Percentiles rank a stretch among this genome's conserved stretches.
These are phyloP conservation scores for Wickerhamiella australiensis DNA, from an alignment of 805 yeast species.

Conservation along the genomic window DNA sequence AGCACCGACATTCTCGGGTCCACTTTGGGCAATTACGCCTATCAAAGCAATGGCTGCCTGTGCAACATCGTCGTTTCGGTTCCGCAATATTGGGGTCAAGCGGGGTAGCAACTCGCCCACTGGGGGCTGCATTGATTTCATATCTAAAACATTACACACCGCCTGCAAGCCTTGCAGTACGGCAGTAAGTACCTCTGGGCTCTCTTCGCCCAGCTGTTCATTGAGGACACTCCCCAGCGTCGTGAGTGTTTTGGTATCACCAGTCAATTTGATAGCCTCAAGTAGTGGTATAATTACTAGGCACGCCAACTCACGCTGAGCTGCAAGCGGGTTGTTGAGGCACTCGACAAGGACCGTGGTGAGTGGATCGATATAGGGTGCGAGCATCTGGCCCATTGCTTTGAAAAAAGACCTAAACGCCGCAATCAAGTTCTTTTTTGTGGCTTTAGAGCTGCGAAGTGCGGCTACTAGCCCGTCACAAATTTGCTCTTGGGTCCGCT, in stretches of 20 bases:
- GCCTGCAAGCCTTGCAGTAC: constrained; percentile 62
- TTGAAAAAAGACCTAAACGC: constrained; percentile 54
- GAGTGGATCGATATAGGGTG: constrained; percentile 61
- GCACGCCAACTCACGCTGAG: constrained; percentile 73
- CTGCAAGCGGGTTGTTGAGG: constrained; percentile 56
- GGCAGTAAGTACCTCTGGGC: constrained; percentile 87
- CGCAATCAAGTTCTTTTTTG: constrained; percentile 43
- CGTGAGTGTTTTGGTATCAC: constrained; percentile 47
- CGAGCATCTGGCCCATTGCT: constrained; percentile 50
- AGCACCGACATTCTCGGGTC: constrained; percentile 73
- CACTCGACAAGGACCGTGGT: constrained; percentile 62
- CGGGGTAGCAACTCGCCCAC: constrained; percentile 73
- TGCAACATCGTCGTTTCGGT: constrained; percentile 83
- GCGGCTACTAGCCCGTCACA: constrained; percentile 68
- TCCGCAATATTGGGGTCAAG: constrained; percentile 79
- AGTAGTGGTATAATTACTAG: constrained; percentile 58
- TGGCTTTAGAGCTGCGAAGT: constrained; percentile 62
- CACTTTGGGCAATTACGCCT: constrained; percentile 68
- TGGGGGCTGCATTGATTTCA: constrained; percentile 62
- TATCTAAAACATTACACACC: constrained; percentile 42
- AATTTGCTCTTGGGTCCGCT: constrained; percentile 43
- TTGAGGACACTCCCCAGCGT: constrained; percentile 61
- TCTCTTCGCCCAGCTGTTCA: constrained; percentile 88
- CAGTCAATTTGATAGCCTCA: constrained; percentile 52
- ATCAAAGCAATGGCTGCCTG: constrained; percentile 66